Base-by-base conservation (phyloP, 176 grass and related monocot genomes). In the Paspalum vaginatum region DNA sequence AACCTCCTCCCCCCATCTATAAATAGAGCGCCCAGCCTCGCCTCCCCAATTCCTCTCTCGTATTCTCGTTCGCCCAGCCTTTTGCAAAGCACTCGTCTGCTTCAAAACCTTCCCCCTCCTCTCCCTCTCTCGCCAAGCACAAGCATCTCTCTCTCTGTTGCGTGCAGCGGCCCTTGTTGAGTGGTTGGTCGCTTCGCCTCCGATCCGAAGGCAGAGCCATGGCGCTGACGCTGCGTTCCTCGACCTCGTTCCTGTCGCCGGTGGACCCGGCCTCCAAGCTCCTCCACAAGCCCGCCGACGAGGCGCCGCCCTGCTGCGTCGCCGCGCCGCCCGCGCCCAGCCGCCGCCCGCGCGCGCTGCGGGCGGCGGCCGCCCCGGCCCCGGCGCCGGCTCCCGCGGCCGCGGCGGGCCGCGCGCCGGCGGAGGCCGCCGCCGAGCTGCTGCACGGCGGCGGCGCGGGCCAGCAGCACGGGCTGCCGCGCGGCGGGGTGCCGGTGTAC, bases 401-500 rank as follows among this genome's bases (percentile, higher is more conserved):
- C 5, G 54, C 70, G 65, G 1, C 6, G 68, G 86, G 27, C 74
- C 26, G 49, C 65, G 61, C 85, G 6, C 22, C 51, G 37, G 57
- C 11, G 9, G 71, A 37, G 67, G 8, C 21, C 20, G 7, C 24
- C 12, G 58, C 58, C 1, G 91, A 94, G 78, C 61, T 72, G 27
- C 83, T 93, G 5, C 88, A 94, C 78, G 16, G 60, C 27, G 42
- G 63, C 43, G 9, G 42, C 32, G 44, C 10, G 7, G 6, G 39
- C 18, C 46, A 65, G 17, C 20, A 54, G 7, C 77, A 68, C 26
- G 25, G 74, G 21, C 72, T 48, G 15, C 8, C 66, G 40, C 61
- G 40, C 18, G 58, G 58, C 67, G 45, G 88, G 53, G 92, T 91
- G 63, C 88, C 95, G 54, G 90, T 98, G 18, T 98, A 93, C 75